These are phyloP conservation scores for Casuarina equisetifolia DNA, from an alignment of 306 rosid genomes.

Conservation along the genomic window DNA sequence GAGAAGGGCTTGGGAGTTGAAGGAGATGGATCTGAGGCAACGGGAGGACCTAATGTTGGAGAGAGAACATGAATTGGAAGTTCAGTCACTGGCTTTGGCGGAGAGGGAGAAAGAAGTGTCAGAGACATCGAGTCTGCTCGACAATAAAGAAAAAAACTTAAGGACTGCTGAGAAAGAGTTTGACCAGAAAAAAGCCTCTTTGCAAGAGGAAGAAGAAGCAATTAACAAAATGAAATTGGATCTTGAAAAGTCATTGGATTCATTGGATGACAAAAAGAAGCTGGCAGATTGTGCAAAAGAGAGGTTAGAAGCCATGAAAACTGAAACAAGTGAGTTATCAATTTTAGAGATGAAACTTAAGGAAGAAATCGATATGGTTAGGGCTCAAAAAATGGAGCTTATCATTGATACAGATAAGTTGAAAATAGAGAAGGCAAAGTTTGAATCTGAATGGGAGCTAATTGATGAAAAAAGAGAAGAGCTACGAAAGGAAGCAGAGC, in stretches of 20 bases:
- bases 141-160: constrained; percentile 62
- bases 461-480: constrained; percentile 89
- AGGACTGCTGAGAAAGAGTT: constrained; percentile 55
- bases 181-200: constrained; percentile 52
- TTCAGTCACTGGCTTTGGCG: constrained; percentile 52
- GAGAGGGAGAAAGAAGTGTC: constrained; percentile 76
- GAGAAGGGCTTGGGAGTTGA: constrained; percentile 96
- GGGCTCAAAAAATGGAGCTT: constrained; percentile 76
- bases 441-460: constrained; percentile 94
- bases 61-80: constrained; percentile 76
- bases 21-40: constrained; percentile 90
- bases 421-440: constrained; percentile 81
- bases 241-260: constrained; percentile 55
- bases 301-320: constrained; percentile 66
- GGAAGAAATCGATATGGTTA: constrained; percentile 83
- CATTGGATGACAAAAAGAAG: constrained; percentile 57
- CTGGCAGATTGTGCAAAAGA: constrained; percentile 61
- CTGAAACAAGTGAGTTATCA: constrained; percentile 78
- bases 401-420: constrained; percentile 72
- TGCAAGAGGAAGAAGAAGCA: constrained; percentile 70
- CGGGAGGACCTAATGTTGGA: constrained; percentile 62
- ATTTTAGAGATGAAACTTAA: constrained; percentile 76
- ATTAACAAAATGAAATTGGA: constrained; percentile 60
- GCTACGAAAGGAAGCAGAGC: constrained; percentile 62
- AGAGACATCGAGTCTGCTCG: constrained; percentile 52